Evolutionary conservation across 2,329 filamentous ascomycete genomes (phyloP).

Genomic region (Diaporthe citriasiana): DNA sequence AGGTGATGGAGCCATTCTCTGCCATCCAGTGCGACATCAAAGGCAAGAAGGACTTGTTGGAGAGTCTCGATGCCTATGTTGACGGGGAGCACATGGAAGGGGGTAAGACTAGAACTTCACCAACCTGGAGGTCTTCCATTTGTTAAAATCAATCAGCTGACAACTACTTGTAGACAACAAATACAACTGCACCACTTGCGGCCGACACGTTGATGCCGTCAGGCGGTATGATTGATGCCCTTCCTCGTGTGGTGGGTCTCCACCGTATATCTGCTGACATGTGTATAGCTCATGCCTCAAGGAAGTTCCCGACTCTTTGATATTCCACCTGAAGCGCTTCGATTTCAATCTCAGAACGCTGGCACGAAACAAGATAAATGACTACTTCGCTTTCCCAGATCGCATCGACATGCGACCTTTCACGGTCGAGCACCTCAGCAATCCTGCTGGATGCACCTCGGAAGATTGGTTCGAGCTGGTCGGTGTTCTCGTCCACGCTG

Average conservation of each 20-base stretch:
- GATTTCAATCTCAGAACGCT: constrained; percentile 84
- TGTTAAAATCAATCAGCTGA: constrained; percentile 11
- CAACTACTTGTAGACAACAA: constrained; percentile 79
- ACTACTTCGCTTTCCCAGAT: constrained; percentile 89
- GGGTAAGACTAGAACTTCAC: constrained; percentile 59
- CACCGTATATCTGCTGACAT: constrained; percentile 38
- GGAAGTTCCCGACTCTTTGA: constrained; percentile 91
- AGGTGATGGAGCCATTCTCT: constrained; percentile 90
- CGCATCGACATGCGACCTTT: constrained; percentile 90
- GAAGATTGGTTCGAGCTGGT: constrained; percentile 92
- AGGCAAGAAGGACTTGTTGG: constrained; percentile 84
- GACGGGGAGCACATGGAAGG: constrained; percentile 97
- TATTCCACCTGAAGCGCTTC: constrained; percentile 93
- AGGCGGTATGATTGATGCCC: constrained; percentile 72
- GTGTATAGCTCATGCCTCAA: constrained; percentile 83
- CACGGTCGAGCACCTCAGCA: constrained; percentile 85
- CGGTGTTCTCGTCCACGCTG: constrained; percentile 93
- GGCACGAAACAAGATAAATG: constrained; percentile 93
- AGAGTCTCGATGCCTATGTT: constrained; percentile 95
- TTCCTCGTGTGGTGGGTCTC: background rate
- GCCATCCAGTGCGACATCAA: constrained; percentile 98
- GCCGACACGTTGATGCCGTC: constrained; percentile 90
- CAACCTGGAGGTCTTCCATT: background rate
- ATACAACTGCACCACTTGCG: constrained; percentile 95
- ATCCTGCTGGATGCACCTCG: constrained; percentile 66